Evolutionary conservation across 2,329 filamentous ascomycete species (phyloP), one percentile per base, ranked within the genome.

Genomic region (Hypoxylon sp.): DNA sequence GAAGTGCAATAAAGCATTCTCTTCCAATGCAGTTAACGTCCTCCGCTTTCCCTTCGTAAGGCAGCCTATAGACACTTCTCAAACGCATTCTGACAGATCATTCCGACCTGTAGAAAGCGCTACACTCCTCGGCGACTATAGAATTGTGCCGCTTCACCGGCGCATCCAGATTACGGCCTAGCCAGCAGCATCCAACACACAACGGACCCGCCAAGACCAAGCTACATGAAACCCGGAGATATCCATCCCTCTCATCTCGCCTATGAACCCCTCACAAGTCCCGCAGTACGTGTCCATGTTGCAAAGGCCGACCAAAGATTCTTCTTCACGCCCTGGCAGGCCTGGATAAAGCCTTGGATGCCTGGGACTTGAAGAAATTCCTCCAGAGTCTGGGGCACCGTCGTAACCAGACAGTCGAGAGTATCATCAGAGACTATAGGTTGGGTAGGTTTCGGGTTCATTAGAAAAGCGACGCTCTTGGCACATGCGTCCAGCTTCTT

Each of bases 341-440:
- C 49, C 20, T 44, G 32, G 20, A 64, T 5, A 11, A 64, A 54
- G 2, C 11, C 30, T 28, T 54, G 26, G 9, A 58, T 54, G 16
- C 22, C 49, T 2, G 61, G 49, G 11, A 64, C 36, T 36, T 54
- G 32, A 12, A 28, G 24, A 4, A 58, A 22, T 20, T 64, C 53
- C 26, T 58, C 61, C 0, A 33, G 49, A 12, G 54, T 58, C 28
- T 46, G 61, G 24, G 61, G 61, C 5, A 54, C 26, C 16, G 33
- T 54, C 4, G 32, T 38, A 6, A 58, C 54, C 26, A 64, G 61
- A 11, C 18, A 38, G 5, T 50, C 32, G 2, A 64, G 42, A 16
- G 61, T 54, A 16, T 54, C 33, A 9, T 33, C 18, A 7, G 61
- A 58, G 8, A 64, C 42, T 53, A 64, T 58, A 7, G 53, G 48